These are phyloP conservation scores for Clarireedia hainanense DNA, from an alignment of 2,329 filamentous ascomycete species.

Conservation along the genomic window DNA sequence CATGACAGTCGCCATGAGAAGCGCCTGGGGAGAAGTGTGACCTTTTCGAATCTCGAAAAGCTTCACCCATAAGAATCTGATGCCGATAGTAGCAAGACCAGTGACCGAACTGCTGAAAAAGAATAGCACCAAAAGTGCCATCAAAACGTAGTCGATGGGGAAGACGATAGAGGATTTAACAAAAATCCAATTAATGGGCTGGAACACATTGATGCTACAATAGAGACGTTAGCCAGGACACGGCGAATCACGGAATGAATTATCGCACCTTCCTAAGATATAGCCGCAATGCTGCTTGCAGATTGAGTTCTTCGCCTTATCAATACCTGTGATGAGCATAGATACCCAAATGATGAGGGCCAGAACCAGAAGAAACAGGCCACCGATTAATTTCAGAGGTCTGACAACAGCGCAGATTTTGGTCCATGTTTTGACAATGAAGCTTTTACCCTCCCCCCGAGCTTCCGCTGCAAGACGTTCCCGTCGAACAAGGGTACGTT, in stretches of 20 bases:
- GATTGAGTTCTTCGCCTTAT: conserved; percentile 92
- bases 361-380: conserved; percentile 67
- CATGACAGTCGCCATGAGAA: conserved; percentile 85
- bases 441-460: conserved; percentile 67
- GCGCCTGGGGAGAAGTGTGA: conserved; percentile 82
- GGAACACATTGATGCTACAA: conserved; percentile 75
- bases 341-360: conserved; percentile 74
- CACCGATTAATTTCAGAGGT: conserved; percentile 81
- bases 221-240: background rate
- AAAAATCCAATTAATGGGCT: conserved; percentile 87
- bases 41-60: conserved; percentile 88
- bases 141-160: conserved; percentile 86
- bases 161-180: conserved; percentile 76
- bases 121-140: conserved; percentile 74
- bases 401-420: conserved; percentile 76
- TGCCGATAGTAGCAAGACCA: conserved; percentile 79
- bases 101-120: conserved; percentile 85
- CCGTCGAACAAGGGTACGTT: conserved; percentile 83
- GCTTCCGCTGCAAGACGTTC: conserved; percentile 81
- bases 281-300: conserved; percentile 91
- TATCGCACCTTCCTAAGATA: conserved; percentile 55
- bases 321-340: conserved; percentile 91
- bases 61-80: conserved; percentile 91
- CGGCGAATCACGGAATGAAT: background rate
- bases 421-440: conserved; percentile 67